Conservation (phyloP, 345 rosid species). For the Clausena lansium region DNA sequence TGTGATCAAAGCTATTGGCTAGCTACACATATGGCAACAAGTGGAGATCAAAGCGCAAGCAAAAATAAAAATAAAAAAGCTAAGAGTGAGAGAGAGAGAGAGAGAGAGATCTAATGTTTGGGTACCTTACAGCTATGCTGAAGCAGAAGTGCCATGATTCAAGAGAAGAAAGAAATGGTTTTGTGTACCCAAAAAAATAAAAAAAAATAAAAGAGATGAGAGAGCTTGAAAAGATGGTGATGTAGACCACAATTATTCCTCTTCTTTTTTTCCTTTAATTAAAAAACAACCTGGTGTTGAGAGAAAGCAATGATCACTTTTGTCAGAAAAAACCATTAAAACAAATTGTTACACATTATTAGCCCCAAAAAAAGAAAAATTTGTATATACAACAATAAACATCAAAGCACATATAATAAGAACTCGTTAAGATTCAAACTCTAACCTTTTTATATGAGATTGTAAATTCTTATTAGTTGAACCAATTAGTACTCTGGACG, state of each 20-base stretch:
- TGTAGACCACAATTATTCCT: conserved; percentile 39
- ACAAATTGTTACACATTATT: conserved; percentile 19
- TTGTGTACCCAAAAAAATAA: neutral
- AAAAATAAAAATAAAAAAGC: neutral
- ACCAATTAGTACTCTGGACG: neutral
- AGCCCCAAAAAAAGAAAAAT: too few relatives aligned
- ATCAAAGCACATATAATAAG: neutral
- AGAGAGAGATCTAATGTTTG: conserved; percentile 26
- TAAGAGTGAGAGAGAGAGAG: neutral
- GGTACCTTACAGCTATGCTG: conserved; percentile 55
- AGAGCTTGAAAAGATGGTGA: conserved; percentile 17
- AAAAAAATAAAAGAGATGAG: conserved; percentile 12
- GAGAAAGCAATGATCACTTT: conserved; percentile 25
- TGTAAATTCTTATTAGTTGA: neutral
- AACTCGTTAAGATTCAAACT: neutral
- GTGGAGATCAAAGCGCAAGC: conserved; percentile 16
- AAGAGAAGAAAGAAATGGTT: conserved; percentile 30
- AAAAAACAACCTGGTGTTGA: conserved; percentile 1
- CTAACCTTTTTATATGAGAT: neutral
- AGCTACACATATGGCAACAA: conserved; percentile 9
- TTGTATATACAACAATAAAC: neutral
- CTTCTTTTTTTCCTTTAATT: neutral
- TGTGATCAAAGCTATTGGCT: conserved; percentile 26
- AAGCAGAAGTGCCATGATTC: conserved; percentile 45
- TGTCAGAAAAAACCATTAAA: conserved; percentile 38